Base-by-base conservation (phyloP, 768 basidiomycete genomes). In the Boletellus ananiceps region DNA sequence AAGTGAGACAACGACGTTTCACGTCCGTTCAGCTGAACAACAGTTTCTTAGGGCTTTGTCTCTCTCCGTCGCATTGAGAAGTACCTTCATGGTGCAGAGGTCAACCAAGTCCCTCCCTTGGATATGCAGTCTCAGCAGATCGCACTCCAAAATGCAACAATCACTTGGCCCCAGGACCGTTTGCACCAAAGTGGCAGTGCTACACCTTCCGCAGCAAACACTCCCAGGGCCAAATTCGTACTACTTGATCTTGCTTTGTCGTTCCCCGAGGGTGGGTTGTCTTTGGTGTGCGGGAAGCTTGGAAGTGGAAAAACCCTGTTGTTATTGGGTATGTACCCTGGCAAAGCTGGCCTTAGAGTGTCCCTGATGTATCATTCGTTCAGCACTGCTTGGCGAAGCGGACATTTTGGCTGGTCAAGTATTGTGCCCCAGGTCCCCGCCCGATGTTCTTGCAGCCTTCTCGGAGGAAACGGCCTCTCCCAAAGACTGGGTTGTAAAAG, bases 41-140 rank as follows among this genome's bases (percentile, higher is more conserved):
- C 16, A 1, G 27, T 47, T 43, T 27, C 50, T 35, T 39, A 86
- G 85, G 80, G 83, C 47, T 74, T 88, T 40, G 89, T 96, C 14
- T 93, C 91, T 11, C 72, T 93, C 43, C 83, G 87, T 15, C 88
- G 93, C 44, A 93, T 96, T 51, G 92, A 94, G 63, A 93, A 89
- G 59, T 96, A 94, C 66, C 78, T 96, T 21, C 71, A 80, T 41
- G 76, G 79, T 8, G 77, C 79, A 1, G 93, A 97, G 67, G 82
- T 96, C 14, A 64, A 75, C 1, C 66, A 74, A 1, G 82, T 88
- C 11, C 76, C 74, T 4, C 82, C 83, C 3, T 65, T 88, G 8
- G 66, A 73, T 18, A 65, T 76, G 25, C 79, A 84, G 55, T 74
- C 76, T n/a, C 72, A 76, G 44, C 77, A 71, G 3, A 83, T 94